phyloP scores from a whole-genome alignment of 108 stramenopile genomes.

The Cyclostephanos tholiformis region DNA sequence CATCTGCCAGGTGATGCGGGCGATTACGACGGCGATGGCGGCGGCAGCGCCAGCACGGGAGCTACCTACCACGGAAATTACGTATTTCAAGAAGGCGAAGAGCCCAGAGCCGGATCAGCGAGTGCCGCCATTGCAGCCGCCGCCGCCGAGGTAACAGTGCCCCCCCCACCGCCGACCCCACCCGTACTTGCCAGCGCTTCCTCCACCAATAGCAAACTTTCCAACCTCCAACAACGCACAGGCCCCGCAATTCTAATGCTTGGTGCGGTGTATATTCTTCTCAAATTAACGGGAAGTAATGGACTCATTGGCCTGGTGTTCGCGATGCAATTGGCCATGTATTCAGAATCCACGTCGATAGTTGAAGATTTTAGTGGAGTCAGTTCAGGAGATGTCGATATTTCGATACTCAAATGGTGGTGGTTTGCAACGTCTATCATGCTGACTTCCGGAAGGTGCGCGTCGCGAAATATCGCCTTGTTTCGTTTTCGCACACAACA shows the following conservation, averaged over 20 bases:
- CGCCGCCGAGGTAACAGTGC: not conserved
- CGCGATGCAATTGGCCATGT: constrained; percentile 60
- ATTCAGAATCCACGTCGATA: constrained; percentile 49
- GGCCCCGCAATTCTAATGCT: constrained; percentile 65
- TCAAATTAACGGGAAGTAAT: constrained; percentile 42
- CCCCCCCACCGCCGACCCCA: constrained; percentile 4
- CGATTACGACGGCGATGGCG: not conserved
- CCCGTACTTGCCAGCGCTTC: constrained; percentile 26
- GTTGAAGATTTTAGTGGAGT: constrained; percentile 40
- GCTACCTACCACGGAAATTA: constrained; percentile 47
- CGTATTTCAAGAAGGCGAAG: constrained; percentile 25
- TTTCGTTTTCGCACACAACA: not conserved
- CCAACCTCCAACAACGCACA: constrained; percentile 55
- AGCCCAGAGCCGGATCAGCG: constrained; percentile 20
- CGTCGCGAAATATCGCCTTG: not conserved
- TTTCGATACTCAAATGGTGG: constrained; percentile 64
- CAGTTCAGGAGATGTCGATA: constrained; percentile 22
- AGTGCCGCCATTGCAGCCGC: not conserved
- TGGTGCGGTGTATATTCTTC: constrained; percentile 35
- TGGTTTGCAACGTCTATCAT: constrained; percentile 63
- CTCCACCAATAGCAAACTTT: constrained; percentile 31
- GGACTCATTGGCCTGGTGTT: constrained; percentile 60
- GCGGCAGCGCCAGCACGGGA: no score
- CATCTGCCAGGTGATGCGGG: constrained; percentile 2
- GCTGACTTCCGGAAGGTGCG: constrained; percentile 37